phyloP scores from a whole-genome alignment of 768 basidiomycete genomes.

The Tephrocybe sp. region DNA sequence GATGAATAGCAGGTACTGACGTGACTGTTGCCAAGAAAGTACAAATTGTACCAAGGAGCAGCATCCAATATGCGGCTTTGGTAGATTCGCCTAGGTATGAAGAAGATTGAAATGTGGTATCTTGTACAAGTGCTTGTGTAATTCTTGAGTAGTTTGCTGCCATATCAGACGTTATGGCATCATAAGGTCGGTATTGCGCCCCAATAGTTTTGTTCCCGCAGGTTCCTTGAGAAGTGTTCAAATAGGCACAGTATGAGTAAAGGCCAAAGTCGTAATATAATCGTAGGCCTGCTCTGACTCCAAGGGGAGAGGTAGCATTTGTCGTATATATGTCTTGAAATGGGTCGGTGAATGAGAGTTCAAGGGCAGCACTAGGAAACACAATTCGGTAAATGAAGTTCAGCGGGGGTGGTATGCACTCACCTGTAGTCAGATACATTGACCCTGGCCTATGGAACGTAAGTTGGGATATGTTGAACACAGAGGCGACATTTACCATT shows the following conservation, averaged over 20 bases:
- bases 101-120: slow-evolving; percentile 57
- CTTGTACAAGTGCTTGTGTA: slow-evolving; percentile 49
- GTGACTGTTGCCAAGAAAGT: slow-evolving; percentile 62
- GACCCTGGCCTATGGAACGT: slow-evolving; percentile 50
- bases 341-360: slow-evolving; percentile 49
- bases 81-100: slow-evolving; percentile 61
- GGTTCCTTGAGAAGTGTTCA: slow-evolving; percentile 53
- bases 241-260: slow-evolving; percentile 76
- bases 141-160: slow-evolving; percentile 54
- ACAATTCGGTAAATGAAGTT: slow-evolving; percentile 6
- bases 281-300: slow-evolving; percentile 55
- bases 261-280: slow-evolving; percentile 77
- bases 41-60: slow-evolving; percentile 69
- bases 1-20: slow-evolving; percentile 46
- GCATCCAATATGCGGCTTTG: slow-evolving; percentile 70
- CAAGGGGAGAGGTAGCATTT: slow-evolving; percentile 63
- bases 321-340: slow-evolving; percentile 63
- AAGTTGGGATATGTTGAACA: not conserved
- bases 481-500: slow-evolving; percentile 50
- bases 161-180: slow-evolving; percentile 67
- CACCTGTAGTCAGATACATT: slow-evolving; percentile 74
- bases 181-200: slow-evolving; percentile 61
- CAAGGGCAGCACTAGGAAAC: slow-evolving; percentile 46
- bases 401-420: slow-evolving; percentile 19
- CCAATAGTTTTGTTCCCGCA: slow-evolving; percentile 65